Base-by-base conservation (phyloP, 75 land plant genomes). In the Selaginella tamariscina region DNA sequence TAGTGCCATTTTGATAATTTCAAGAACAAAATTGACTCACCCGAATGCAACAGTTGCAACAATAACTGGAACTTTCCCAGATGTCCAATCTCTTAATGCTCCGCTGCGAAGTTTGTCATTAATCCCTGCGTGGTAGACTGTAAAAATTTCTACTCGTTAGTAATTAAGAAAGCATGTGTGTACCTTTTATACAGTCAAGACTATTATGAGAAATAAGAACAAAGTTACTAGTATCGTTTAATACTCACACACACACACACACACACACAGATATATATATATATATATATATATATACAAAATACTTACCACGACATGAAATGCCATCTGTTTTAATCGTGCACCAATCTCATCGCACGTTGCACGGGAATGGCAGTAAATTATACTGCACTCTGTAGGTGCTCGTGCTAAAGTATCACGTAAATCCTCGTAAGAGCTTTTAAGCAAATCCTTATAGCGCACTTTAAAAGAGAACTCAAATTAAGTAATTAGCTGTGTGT, bases 91-190 rank as follows among this genome's bases (percentile, higher is more conserved):
- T 55, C 88, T 82, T 69, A 88, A 69, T 2, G 87, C 81, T 68
- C 76, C 71, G 59, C 72, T 81, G 26, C 97, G 83, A 66, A 77
- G 55, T 68, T 81, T 85, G 68, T 75, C 78, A 32, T 74, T 75
- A 32, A 91, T 56, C 0, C 93, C 89, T 64, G 94, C 93, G 79
- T 91, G 93, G 74, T 91, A 91, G 26, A 87, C 93, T 91, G 68
- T 2, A 71, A 32, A 24, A 68, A 39, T 39, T 39, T 15, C 15
- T 5, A 39, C 11, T 39, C 49, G 15, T 5, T 39, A 39, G 49
- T 5, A 39, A 39, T 15, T 5, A 39, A 15, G 15, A 15, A 39
- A 15, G 49, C 49, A 39, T 39, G 49, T 15, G 15, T 39, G 15
- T 39, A n/a, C n/a, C n/a, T n/a, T n/a, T n/a, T n/a, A n/a, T n/a